Evolutionary conservation across 805 yeast genomes (phyloP).

Genomic region (Cyberlindnera sargentensis): DNA sequence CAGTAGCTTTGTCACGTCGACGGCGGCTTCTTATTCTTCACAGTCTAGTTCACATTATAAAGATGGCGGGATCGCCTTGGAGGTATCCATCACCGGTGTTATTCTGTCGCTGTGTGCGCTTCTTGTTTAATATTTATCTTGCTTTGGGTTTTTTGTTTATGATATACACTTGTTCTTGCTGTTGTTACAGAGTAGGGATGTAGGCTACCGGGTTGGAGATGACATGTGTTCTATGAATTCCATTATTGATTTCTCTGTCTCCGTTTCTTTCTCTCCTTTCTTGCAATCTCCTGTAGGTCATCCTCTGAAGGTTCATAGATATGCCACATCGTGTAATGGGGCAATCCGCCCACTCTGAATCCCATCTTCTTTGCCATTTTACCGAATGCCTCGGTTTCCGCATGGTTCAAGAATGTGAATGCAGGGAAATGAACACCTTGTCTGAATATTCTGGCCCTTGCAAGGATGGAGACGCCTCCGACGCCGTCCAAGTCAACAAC

Average conservation of each 20-base stretch:
- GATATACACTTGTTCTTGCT: too few relatives aligned
- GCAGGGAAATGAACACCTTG: slow-evolving; percentile 83
- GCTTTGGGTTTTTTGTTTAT: too few relatives aligned
- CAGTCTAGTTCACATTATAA: neutral
- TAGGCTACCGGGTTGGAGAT: neutral
- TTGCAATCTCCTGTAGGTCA: slow-evolving; percentile 64
- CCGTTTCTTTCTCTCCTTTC: slow-evolving; percentile 60
- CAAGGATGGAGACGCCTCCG: slow-evolving; percentile 79
- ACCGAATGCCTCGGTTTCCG: slow-evolving; percentile 85
- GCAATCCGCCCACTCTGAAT: slow-evolving; percentile 77
- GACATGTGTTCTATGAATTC: too few relatives aligned
- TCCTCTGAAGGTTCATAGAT: slow-evolving; percentile 86
- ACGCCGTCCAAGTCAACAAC: slow-evolving; percentile 74
- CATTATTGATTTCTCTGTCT: slow-evolving; percentile 22
- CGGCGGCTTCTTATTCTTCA: slow-evolving; percentile 1
- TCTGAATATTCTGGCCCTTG: slow-evolving; percentile 67
- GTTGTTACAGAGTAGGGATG: too few relatives aligned
- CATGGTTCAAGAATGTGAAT: slow-evolving; percentile 76
- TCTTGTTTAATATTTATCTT: too few relatives aligned
- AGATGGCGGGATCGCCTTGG: too few relatives aligned
- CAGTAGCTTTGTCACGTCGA: neutral
- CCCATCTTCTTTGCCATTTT: slow-evolving; percentile 77
- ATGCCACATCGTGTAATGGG: slow-evolving; percentile 88
- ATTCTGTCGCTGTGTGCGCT: too few relatives aligned
- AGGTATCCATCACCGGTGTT: too few relatives aligned